phyloP scores from a whole-genome alignment of 1,284 basidiomycete genomes.

The Moniliophthora roreri region DNA sequence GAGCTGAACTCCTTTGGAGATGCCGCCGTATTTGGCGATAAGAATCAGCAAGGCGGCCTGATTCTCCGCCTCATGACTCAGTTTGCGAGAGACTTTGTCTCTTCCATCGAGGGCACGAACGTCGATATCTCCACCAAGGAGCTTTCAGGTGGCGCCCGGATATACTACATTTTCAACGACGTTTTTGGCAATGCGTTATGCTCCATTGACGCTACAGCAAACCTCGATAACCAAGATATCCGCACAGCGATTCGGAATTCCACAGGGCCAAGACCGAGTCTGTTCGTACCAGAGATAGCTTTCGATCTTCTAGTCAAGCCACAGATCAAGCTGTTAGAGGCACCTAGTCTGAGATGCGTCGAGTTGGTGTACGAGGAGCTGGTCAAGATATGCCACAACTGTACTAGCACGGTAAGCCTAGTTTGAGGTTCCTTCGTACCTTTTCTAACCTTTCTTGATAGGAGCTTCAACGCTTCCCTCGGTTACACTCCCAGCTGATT shows the following conservation, averaged over 20 bases:
- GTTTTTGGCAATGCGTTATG: slow-evolving; percentile 93
- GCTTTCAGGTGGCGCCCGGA: slow-evolving; percentile 94
- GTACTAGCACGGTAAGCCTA: slow-evolving; percentile 79
- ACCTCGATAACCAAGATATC: slow-evolving; percentile 93
- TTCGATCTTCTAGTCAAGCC: slow-evolving; percentile 98
- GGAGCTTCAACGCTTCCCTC: slow-evolving; percentile 98
- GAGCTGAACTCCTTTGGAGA: slow-evolving; percentile 97
- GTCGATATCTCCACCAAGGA: slow-evolving; percentile 98
- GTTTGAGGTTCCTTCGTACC: slow-evolving; percentile 2
- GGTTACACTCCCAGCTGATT: slow-evolving; percentile 90
- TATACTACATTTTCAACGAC: slow-evolving; percentile 99
- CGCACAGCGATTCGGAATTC: slow-evolving; percentile 98
- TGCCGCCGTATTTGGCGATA: slow-evolving; percentile 89
- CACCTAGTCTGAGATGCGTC: slow-evolving; percentile 93
- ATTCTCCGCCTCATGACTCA: slow-evolving; percentile 98
- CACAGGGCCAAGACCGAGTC: slow-evolving; percentile 92
- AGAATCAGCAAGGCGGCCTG: slow-evolving; percentile 86
- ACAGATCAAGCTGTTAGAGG: slow-evolving; percentile 95
- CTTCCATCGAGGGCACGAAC: slow-evolving; percentile 98
- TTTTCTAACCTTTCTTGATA: too few species aligned
- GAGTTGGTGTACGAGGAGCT: slow-evolving; percentile 99
- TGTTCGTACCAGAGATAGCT: slow-evolving; percentile 97
- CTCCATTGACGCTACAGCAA: slow-evolving; percentile 89
- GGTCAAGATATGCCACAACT: slow-evolving; percentile 99
- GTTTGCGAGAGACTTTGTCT: slow-evolving; percentile 96